Base-by-base conservation (phyloP, 2,329 filamentous ascomycete genomes). In the Paecilomyces sp. region DNA sequence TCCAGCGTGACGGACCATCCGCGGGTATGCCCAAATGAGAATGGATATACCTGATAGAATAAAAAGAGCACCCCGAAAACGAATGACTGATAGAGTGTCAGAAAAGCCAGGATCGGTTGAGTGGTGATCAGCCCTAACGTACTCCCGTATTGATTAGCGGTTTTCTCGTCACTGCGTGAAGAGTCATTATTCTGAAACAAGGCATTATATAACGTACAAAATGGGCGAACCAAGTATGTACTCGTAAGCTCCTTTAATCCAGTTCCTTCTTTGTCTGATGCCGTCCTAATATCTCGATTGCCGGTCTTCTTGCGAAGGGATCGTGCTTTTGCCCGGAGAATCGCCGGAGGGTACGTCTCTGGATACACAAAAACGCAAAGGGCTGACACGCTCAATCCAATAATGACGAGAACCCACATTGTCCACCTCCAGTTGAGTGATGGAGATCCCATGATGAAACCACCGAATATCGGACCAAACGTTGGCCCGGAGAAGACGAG, bases 361-460 rank as follows among this genome's bases (percentile, higher is more conserved):
- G 78, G 79, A 0, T 84, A 70, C 33, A 80, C 62, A 52, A 81
- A 57, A n/a, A 81, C 62, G 0, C 74, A 77, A 15, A 82, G 56
- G 1, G 74, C 54, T 1, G 74, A 76, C 60, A 82, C 76, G 47
- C 76, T 67, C 1, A 67, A 67, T 0, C 72, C 72, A 62, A 81
- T 73, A 57, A 85, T 83, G 25, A 81, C 65, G 0, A 81, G 83
- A 50, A 85, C 75, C 76, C 82, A 87, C 5, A 77, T 77, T 0
- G 81, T 85, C 83, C 83, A 86, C 41, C 82, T 74, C 83, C 83
- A 85, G 33, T 82, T 81, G 0, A 85, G 76, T n/a, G n/a, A n/a
- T 60, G 78, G 62, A n/a, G 74, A 79, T 53, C 80, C 70, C 0
- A 78, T 79, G 24, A 83, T 76, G 60, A 83, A 84, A 0, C 77